A percentile compares a stretch with the other conserved stretches of the same genome.
These are phyloP conservation scores for Gossypium herbaceum DNA, from an alignment of 345 rosid species.

Conservation along the genomic window DNA sequence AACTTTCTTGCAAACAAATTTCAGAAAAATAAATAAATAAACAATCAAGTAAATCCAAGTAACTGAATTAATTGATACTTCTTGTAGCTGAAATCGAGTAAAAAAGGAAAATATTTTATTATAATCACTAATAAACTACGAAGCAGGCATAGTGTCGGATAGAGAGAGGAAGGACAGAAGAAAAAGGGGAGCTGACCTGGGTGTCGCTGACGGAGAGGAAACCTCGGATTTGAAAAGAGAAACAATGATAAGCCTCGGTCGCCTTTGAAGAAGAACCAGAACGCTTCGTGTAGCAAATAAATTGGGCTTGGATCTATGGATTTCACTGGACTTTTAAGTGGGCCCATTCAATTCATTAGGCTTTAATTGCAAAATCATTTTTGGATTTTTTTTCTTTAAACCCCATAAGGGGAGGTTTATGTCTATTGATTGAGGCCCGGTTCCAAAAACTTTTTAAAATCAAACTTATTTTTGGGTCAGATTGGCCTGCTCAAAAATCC, in stretches of 20 bases:
- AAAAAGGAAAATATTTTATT: neutral
- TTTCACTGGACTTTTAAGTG: neutral
- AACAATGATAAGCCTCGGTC: neutral
- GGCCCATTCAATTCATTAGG: neutral
- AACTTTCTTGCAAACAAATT: neutral
- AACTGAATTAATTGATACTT: neutral
- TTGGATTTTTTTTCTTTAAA: too few relatives aligned
- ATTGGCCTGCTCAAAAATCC: too few relatives aligned
- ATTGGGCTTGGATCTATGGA: neutral
- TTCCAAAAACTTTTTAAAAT: too few relatives aligned
- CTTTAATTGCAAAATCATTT: too few relatives aligned
- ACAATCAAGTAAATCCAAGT: neutral
- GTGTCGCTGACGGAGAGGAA: neutral
- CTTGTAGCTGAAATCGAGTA: neutral
- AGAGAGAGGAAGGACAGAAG: neutral
- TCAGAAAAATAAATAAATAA: neutral
- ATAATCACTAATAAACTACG: too few relatives aligned
- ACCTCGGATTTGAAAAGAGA: neutral
- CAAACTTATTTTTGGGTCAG: too few relatives aligned
- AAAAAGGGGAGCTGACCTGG: neutral
- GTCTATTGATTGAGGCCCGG: too few relatives aligned
- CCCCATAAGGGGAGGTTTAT: too few relatives aligned
- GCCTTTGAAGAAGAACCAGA: neutral
- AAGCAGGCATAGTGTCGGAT: neutral
- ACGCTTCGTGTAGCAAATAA: neutral